Base-by-base conservation (phyloP, 345 rosid genomes). In the Citrus glauca region DNA sequence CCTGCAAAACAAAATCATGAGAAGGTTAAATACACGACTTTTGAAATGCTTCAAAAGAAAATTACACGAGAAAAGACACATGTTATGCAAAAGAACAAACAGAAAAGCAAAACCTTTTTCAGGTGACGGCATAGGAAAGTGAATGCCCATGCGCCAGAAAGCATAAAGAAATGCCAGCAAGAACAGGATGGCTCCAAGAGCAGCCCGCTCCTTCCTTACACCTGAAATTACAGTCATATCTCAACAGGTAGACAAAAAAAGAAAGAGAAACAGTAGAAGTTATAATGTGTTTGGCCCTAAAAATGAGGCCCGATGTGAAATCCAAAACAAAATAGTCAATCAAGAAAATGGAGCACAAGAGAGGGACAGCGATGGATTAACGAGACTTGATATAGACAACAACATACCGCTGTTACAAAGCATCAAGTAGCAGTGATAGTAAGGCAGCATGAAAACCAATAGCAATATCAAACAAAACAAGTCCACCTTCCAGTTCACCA, bases 111-210 rank as follows among this genome's bases (percentile, higher is more conserved):
- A 79, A 95, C 98, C 98, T 88, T 89, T 96, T 80, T 94, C 97
- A 25, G 91, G 86, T 1, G 98, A 92, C 82, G 97, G 98, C 98
- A 96, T 96, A 60, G 98, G 99, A 71, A 96, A 96, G 85, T 96
- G 99, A 85, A 96, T 83, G 73, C 99, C 98, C 99, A 94, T 91
- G 82, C 99, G 97, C 99, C 99, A 96, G 81, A 96, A 96, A 80
- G 90, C 97, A 85, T 96, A 96, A 40, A 96, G 94, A 83, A 91
- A 96, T 20, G 92, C 95, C 72, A 91, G 77, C 86, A 94, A 90
- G 86, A 96, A 96, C 71, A 96, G 77, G 81, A 94, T 81, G 81
- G 98, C 99, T 79, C 97, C 97, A 57, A 89, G 85, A 70, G 91
- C 97, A 83, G 98, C 98, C 42, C 98, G 92, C 80, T 96, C 92